Evolutionary conservation across 495 filamentous ascomycete species (phyloP), one percentile per base, ranked within the genome.

Genomic region (Cercophora samala): DNA sequence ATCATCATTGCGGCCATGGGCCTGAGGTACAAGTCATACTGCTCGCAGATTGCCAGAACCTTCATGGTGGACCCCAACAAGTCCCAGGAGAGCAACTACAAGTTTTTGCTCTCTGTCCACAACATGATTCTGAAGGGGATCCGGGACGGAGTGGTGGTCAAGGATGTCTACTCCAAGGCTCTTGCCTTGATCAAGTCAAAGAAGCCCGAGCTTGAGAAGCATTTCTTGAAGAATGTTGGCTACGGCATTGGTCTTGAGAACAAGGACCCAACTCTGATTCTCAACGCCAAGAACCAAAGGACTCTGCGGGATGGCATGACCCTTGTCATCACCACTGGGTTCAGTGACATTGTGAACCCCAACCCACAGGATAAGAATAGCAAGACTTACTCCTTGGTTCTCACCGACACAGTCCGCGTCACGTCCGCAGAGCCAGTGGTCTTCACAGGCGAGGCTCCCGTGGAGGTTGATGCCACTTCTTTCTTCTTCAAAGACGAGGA

Each of bases 31-130:
- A 94, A 93, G 75, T 93, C 92, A 9, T 99, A 99, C 76, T 90
- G 89, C 75, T 95, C 92, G 18, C 84, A 92, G 65, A 90, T 99
- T 66, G 93, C 88, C 23, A 88, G 95, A 69, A 98, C 95, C 52
- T 99, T 95, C 76, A 82, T 99, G 69, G 96, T 99, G 32, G 95
- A 97, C 75, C 95, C 95, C 37, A 98, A 92, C 78, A 97, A 96
- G 74, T 86, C 89, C 1, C 94, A 97, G 74, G 96, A 97, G 78
- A 88, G 84, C 74, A 94, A 93, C 74, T 99, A 99, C 82, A 93
- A 92, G 68, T 83, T 97, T n/a, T 81, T 99, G n/a, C 80, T 93
- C 19, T 86, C 83, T 46, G 84, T 98, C 22, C 93, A 97, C 73
- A 93, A 93, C 68, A 76, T 88, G 5, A 86, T 97, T n/a, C 82